Percentiles rank a stretch among this genome's conserved stretches.
Conservation (phyloP, 495 filamentous ascomycete genomes). For the Penicillium desertorum region DNA sequence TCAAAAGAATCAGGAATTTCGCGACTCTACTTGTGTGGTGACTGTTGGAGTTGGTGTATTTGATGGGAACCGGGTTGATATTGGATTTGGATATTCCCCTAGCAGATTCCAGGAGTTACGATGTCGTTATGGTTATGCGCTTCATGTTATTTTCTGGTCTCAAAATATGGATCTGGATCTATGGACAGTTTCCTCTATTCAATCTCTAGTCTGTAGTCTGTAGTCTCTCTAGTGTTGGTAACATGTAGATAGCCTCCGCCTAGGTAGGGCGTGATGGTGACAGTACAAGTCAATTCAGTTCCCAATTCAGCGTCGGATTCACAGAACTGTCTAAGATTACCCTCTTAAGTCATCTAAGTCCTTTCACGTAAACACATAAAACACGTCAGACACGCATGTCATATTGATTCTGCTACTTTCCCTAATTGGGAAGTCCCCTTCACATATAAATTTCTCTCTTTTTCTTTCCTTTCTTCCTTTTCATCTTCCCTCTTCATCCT, state of each 20-base stretch:
- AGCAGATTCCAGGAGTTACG: conserved; percentile 12
- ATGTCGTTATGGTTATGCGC: conserved; percentile 15
- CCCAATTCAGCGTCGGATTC: neutral
- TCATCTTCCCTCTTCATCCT: neutral
- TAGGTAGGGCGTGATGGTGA: too few relatives aligned
- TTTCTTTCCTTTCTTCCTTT: neutral
- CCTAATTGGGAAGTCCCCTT: neutral
- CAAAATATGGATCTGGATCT: conserved; percentile 4
- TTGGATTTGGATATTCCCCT: conserved; percentile 14
- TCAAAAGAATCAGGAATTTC: neutral
- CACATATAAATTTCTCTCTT: neutral
- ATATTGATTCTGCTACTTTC: neutral
- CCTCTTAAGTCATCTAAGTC: too few relatives aligned
- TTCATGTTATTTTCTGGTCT: conserved; percentile 8
- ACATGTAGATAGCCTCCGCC: neutral
- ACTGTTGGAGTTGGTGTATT: conserved; percentile 4
- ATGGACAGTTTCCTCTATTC: neutral
- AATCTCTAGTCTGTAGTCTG: too few relatives aligned
- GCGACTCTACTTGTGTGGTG: conserved; percentile 1
- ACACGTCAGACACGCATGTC: too few relatives aligned
- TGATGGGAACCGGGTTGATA: conserved; percentile 7
- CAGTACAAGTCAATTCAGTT: neutral
- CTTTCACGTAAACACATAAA: too few relatives aligned
- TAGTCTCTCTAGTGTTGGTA: neutral
- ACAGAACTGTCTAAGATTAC: too few relatives aligned